Percentiles rank a stretch among this genome's conserved stretches.
These are phyloP conservation scores for Noccaea caerulescens DNA, from an alignment of 345 rosid genomes.

Conservation along the genomic window DNA sequence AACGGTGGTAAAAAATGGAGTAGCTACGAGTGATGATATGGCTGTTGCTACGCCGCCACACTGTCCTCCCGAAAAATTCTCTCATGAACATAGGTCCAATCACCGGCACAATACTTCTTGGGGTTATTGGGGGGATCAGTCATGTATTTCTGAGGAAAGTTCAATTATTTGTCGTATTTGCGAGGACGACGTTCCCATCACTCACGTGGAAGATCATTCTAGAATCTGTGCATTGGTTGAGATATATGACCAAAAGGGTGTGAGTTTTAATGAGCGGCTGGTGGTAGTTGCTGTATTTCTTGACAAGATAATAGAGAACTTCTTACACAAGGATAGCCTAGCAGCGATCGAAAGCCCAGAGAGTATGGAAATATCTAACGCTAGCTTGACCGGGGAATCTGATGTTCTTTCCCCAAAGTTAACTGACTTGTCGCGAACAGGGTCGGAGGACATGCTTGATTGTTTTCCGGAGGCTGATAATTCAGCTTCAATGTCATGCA, in stretches of 20 bases:
- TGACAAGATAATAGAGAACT: conserved; percentile 67
- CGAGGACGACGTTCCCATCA: conserved; percentile 83
- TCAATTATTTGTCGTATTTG: conserved; percentile 94
- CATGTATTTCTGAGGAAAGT: conserved; percentile 58
- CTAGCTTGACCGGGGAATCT: conserved; percentile 77
- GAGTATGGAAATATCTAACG: conserved; percentile 71
- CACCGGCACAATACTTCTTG: conserved; percentile 74
- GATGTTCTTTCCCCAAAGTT: conserved; percentile 81
- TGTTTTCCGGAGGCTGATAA: conserved; percentile 81
- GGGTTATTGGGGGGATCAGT: conserved; percentile 92
- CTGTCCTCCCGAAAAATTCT: conserved; percentile 50
- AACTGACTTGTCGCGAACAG: conserved; percentile 89
- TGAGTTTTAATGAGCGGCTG: conserved; percentile 75
- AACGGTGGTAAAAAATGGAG: conserved; percentile 44
- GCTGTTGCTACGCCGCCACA: conserved; percentile 51
- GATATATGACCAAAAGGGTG: conserved; percentile 74
- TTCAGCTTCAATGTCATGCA: conserved; percentile 79
- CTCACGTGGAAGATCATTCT: conserved; percentile 80
- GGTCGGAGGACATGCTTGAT: conserved; percentile 89
- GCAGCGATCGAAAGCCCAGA: conserved; percentile 71
- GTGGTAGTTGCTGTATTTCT: conserved; percentile 70
- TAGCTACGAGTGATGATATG: conserved; percentile 51
- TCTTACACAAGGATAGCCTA: conserved; percentile 62
- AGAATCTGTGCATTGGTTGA: conserved; percentile 88
- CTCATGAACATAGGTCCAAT: conserved; percentile 56